phyloP scores from a whole-genome alignment of 495 filamentous ascomycete species.

The Endocarpon pusillum region DNA sequence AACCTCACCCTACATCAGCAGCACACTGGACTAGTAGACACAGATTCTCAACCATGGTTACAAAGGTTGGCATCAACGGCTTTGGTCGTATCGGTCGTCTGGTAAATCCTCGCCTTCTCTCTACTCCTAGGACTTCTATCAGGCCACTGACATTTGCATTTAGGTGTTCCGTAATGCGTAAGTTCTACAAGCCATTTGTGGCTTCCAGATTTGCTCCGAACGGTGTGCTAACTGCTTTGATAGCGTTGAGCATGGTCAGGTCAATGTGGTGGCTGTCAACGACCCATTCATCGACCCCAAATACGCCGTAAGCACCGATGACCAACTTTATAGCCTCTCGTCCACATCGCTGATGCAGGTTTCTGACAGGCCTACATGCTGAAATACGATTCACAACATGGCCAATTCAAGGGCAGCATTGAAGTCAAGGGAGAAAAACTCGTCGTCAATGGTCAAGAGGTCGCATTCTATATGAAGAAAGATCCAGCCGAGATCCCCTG shows the following conservation, averaged over 20 bases:
- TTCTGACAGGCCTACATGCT: slow-evolving; percentile 89
- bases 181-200: slow-evolving; percentile 19
- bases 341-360: neutral
- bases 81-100: slow-evolving; percentile 99
- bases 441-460: slow-evolving; percentile 81
- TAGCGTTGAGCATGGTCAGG: slow-evolving; percentile 67
- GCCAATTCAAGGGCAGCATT: slow-evolving; percentile 85
- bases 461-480: slow-evolving; percentile 89
- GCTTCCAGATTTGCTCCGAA: slow-evolving; percentile 8
- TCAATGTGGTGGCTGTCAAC: slow-evolving; percentile 91
- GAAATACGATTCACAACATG: slow-evolving; percentile 96
- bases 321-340: neutral
- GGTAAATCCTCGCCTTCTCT: slow-evolving; percentile 29
- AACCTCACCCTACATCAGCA: no score
- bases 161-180: slow-evolving; percentile 67
- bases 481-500: slow-evolving; percentile 89
- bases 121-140: neutral
- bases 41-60: slow-evolving; percentile 5
- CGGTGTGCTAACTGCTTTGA: slow-evolving; percentile 19
- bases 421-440: slow-evolving; percentile 58
- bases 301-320: slow-evolving; percentile 62
- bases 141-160: slow-evolving; percentile 10
- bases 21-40: no score
- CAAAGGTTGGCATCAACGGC: slow-evolving; percentile 92
- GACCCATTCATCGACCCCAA: slow-evolving; percentile 97